phyloP scores from a whole-genome alignment of 1,139 yeast species.

The Hemisphaericaspora lyxosophila region DNA sequence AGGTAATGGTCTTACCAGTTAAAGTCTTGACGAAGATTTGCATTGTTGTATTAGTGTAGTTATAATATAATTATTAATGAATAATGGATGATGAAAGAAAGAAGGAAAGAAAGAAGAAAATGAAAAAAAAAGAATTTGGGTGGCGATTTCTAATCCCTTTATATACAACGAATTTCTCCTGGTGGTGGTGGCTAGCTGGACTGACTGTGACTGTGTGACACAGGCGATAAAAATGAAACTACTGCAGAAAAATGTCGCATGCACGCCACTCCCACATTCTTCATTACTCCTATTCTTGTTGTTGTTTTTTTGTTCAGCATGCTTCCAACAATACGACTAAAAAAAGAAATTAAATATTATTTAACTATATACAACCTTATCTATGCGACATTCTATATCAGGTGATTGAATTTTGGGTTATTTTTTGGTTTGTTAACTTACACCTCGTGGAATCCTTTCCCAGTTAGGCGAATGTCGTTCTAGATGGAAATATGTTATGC shows the following conservation, averaged over 20 bases:
- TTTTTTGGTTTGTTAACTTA: background rate
- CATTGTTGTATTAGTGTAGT: slow-evolving; percentile 41
- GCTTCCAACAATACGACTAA: background rate
- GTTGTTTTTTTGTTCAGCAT: no score
- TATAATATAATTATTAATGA: slow-evolving; percentile 3
- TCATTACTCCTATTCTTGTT: no score
- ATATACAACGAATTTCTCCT: slow-evolving; percentile 1
- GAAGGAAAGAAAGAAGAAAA: slow-evolving; percentile 3
- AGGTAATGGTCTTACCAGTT: slow-evolving; percentile 98
- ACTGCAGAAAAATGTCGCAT: no score
- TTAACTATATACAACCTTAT: background rate
- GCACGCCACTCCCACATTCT: no score
- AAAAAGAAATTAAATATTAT: slow-evolving; percentile 4
- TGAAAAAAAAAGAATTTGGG: slow-evolving; percentile 2
- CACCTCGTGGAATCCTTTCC: background rate
- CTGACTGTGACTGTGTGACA: background rate
- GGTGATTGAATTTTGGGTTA: no score
- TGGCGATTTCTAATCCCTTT: slow-evolving; percentile 9
- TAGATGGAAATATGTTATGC: background rate
- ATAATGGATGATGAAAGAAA: slow-evolving; percentile 1
- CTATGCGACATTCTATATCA: background rate
- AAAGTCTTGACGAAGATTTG: slow-evolving; percentile 98
- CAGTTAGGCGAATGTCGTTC: background rate
- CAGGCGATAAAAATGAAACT: no score
- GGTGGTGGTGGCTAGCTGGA: no score